Percentiles rank a stretch among this genome's conserved stretches.
phyloP scores from a whole-genome alignment of 345 rosid species.

The Ceriops decandra region DNA sequence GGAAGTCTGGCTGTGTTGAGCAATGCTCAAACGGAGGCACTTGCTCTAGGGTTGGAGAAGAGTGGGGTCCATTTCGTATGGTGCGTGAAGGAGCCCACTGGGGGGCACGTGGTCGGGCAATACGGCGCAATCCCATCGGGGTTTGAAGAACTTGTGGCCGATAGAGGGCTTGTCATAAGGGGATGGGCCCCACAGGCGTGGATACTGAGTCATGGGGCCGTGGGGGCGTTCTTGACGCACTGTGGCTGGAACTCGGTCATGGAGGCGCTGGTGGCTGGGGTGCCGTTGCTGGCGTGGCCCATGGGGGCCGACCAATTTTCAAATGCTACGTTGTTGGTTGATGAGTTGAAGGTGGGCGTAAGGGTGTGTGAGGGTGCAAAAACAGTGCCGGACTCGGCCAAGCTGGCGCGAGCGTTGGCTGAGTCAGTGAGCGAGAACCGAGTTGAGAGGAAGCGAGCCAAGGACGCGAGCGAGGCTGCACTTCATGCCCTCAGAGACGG shows the following conservation, averaged over 20 bases:
- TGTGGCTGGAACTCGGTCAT: conserved; percentile 69
- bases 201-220: conserved; percentile 42
- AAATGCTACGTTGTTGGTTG: conserved; percentile 47
- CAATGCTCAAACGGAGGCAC: conserved; percentile 32
- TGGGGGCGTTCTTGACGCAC: conserved; percentile 58
- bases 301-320: conserved; percentile 62
- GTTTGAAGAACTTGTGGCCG: conserved; percentile 46
- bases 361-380: conserved; percentile 45
- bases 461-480: conserved; percentile 38
- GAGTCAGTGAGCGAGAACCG: conserved; percentile 25
- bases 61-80: conserved; percentile 53
- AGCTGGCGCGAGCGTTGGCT: conserved; percentile 30
- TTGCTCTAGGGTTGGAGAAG: conserved; percentile 44
- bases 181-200: conserved; percentile 58
- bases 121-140: conserved; percentile 21
- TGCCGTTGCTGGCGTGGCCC: conserved; percentile 64
- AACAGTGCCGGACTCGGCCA: conserved; percentile 34
- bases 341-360: conserved; percentile 44
- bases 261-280: conserved; percentile 46
- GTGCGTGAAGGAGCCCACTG: conserved; percentile 37
- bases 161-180: conserved; percentile 42
- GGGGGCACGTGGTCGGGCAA: neutral
- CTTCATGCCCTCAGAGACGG: too few relatives aligned
- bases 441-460: conserved; percentile 26
- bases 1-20: conserved; percentile 59